Base-by-base conservation (phyloP, 805 yeast genomes). In the Wickerhamomyces xylosicus region DNA sequence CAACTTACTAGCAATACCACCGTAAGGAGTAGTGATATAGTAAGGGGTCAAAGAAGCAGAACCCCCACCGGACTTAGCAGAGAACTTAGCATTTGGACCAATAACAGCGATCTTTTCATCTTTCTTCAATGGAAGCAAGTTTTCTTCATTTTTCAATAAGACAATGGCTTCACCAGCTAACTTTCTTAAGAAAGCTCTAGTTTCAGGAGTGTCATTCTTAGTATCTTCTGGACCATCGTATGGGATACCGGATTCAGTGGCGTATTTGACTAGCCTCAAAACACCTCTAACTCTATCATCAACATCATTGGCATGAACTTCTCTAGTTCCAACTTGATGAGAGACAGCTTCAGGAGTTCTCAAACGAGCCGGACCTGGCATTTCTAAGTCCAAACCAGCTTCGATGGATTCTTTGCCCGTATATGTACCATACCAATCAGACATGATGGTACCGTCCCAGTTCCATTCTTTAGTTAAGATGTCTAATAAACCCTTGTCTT, bases 361-460 rank as follows among this genome's bases (percentile, higher is more conserved):
- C 58, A 77, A 67, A 38, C 66, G 58, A 8, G 79, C 59, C 16
- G 76, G 73, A 29, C 84, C 85, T 1, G 85, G 85, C 80, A 75
- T 74, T 54, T 78, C 85, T 47, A 78, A 59, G 50, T 76, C 79
- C 40, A 78, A 58, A 7, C 84, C 83, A 28, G 73, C 72, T 32
- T 67, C 63, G 35, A 77, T 52, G 13, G 78, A 48, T 33, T 63
- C 67, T 33, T 60, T 62, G 29, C 59, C 58, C 14, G 77, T 63
- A 53, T 71, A 75, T 9, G 67, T 64, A 19, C 84, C 85, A 50
- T 50, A 70, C 84, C 84, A 77, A 56, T 77, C 85, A 21, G 78
- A 70, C 76, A 78, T 74, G 28, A 68, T 53, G 31, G 69, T 53
- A 34, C 84, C 84, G 7, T 69, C 60, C 58, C 65, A 77, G 5